These are phyloP conservation scores for Acanthamoeba triangularis DNA, from an alignment of 208 protist species.

Conservation along the genomic window DNA sequence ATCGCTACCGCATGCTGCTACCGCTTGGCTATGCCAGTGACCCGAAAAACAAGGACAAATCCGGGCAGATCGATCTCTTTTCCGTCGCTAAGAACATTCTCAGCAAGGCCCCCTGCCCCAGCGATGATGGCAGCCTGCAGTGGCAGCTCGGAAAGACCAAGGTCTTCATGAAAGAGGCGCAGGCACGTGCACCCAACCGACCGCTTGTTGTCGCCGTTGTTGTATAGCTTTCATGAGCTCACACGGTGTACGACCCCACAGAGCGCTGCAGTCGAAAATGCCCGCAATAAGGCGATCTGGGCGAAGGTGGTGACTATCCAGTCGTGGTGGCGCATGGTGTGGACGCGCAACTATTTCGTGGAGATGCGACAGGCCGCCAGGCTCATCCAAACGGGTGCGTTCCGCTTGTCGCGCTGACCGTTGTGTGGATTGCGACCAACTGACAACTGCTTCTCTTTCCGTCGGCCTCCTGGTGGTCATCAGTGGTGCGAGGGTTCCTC, in stretches of 20 bases:
- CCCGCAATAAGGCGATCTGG: background rate
- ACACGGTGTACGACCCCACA: background rate
- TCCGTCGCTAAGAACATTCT: background rate
- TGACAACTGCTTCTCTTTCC: background rate
- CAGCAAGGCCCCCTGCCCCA: background rate
- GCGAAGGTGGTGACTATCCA: constrained; percentile 12
- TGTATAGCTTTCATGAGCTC: background rate
- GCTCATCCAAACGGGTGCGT: background rate
- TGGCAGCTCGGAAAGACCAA: constrained; percentile 58
- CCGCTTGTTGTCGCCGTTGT: background rate
- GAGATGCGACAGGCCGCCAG: background rate
- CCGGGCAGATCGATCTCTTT: background rate
- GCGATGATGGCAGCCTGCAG: background rate
- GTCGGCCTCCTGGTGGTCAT: too few relatives aligned
- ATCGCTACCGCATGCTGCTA: constrained; percentile 28
- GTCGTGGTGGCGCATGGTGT: constrained; percentile 44
- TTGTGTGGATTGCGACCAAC: background rate
- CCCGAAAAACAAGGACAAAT: constrained; percentile 16
- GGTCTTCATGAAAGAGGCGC: constrained; percentile 24
- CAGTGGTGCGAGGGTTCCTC: background rate
- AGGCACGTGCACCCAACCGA: background rate
- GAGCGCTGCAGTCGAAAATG: background rate
- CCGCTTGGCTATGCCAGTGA: background rate
- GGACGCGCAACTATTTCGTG: constrained; percentile 31
- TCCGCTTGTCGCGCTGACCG: background rate